phyloP scores from a whole-genome alignment of 345 rosid species.

The Populus pruinosa region DNA sequence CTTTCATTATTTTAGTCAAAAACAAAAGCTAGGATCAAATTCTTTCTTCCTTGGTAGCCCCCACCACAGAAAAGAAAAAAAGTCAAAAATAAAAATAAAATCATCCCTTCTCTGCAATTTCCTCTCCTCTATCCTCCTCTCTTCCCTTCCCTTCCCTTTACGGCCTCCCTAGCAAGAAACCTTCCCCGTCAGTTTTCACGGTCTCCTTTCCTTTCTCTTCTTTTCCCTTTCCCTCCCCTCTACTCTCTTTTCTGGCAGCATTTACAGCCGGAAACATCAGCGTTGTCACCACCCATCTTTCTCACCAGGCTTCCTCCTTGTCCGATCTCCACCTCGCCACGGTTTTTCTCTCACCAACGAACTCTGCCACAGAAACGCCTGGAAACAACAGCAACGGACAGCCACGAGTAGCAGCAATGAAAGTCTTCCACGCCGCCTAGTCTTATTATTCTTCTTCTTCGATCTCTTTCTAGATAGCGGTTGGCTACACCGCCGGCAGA shows the following conservation, averaged over 20 bases:
- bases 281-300: not conserved
- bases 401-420: not conserved
- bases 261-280: not conserved
- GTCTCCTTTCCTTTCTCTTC: not conserved
- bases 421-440: not conserved
- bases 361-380: not conserved
- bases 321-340: not conserved
- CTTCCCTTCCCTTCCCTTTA: too few relatives aligned
- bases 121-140: too few relatives aligned
- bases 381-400: not conserved
- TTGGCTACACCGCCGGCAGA: not conserved
- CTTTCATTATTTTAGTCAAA: not conserved
- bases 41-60: slow-evolving; percentile 8
- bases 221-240: not conserved
- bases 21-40: not conserved
- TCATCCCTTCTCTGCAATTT: too few relatives aligned
- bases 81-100: not conserved
- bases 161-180: too few relatives aligned
- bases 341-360: not conserved
- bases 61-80: not conserved
- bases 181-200: too few relatives aligned
- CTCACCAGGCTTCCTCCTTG: not conserved
- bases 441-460: not conserved
- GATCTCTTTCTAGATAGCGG: not conserved
- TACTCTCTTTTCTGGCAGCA: not conserved